These are phyloP conservation scores for Xylariaceae sp. DNA, from an alignment of 2,329 filamentous ascomycete species.

Conservation along the genomic window DNA sequence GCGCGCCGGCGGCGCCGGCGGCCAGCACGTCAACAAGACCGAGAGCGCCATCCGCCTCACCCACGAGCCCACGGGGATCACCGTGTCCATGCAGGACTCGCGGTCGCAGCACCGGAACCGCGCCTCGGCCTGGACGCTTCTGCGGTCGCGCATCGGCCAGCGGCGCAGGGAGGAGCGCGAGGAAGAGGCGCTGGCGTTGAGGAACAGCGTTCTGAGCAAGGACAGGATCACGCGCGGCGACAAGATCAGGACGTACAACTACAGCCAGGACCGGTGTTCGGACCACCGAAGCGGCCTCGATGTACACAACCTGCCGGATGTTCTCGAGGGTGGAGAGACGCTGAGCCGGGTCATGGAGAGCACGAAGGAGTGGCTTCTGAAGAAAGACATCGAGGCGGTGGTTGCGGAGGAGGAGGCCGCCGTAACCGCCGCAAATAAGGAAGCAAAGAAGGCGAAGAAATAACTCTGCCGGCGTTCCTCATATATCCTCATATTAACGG, in stretches of 20 bases:
- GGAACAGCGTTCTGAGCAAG: slow-evolving; percentile 77
- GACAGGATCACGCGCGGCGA: slow-evolving; percentile 87
- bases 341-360: slow-evolving; percentile 78
- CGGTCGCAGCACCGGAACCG: slow-evolving; percentile 90
- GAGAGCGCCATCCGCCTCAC: slow-evolving; percentile 94
- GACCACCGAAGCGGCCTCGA: slow-evolving; percentile 84
- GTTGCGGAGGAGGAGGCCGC: slow-evolving; percentile 63
- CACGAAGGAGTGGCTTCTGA: slow-evolving; percentile 74
- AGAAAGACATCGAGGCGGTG: slow-evolving; percentile 73
- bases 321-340: slow-evolving; percentile 73
- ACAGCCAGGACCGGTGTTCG: slow-evolving; percentile 74
- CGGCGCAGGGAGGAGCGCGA: slow-evolving; percentile 79
- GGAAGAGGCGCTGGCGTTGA: slow-evolving; percentile 72
- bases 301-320: slow-evolving; percentile 76
- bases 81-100: slow-evolving; percentile 90
- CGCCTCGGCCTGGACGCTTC: slow-evolving; percentile 81
- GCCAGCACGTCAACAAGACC: slow-evolving; percentile 98
- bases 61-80: slow-evolving; percentile 82
- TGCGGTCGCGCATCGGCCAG: slow-evolving; percentile 82
- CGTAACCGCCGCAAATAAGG: slow-evolving; percentile 29
- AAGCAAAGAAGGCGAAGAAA: slow-evolving; percentile 30
- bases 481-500: not conserved
- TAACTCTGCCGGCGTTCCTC: not conserved
- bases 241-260: slow-evolving; percentile 93
- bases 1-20: slow-evolving; percentile 88